These are phyloP conservation scores for Tieghemostelium lacteum DNA, from an alignment of 78 protist genomes.

Conservation along the genomic window DNA sequence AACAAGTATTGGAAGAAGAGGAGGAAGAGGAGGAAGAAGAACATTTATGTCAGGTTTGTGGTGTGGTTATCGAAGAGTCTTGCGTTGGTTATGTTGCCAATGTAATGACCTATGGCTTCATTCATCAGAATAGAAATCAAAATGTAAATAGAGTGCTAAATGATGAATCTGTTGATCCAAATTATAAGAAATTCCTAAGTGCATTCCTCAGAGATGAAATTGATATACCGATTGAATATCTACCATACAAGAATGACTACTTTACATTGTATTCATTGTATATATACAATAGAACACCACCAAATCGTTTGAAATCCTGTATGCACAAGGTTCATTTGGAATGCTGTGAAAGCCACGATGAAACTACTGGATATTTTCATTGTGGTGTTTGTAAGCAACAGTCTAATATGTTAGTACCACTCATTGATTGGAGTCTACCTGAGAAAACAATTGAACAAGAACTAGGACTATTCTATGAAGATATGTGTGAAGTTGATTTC, in stretches of 20 bases:
- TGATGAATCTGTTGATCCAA: slow-evolving; percentile 19
- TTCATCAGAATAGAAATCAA: slow-evolving; percentile 15
- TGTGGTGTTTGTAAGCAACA: no score
- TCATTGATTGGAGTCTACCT: slow-evolving; percentile 27
- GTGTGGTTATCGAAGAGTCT: no score
- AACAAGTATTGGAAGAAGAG: slow-evolving; percentile 2
- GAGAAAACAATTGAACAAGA: slow-evolving; percentile 19
- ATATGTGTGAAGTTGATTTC: slow-evolving; percentile 42
- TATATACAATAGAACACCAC: slow-evolving; percentile 29
- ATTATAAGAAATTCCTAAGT: slow-evolving; percentile 27
- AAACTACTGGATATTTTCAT: not conserved
- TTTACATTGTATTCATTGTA: slow-evolving; percentile 38
- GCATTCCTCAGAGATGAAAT: slow-evolving; percentile 24
- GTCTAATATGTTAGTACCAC: slow-evolving; percentile 45
- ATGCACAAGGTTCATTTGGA: slow-evolving; percentile 56
- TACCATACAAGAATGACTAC: slow-evolving; percentile 36
- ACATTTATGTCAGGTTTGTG: no score
- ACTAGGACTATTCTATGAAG: not conserved
- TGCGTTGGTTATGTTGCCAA: no score
- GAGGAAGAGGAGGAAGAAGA: slow-evolving; percentile 20
- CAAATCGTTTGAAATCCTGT: slow-evolving; percentile 46
- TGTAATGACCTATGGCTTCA: no score
- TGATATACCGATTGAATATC: slow-evolving; percentile 25
- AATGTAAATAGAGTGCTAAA: not conserved
- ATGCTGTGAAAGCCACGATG: slow-evolving; percentile 26